Evolutionary conservation across 2,329 filamentous ascomycete species (phyloP).

Genomic region (Fusarium pilosicola): DNA sequence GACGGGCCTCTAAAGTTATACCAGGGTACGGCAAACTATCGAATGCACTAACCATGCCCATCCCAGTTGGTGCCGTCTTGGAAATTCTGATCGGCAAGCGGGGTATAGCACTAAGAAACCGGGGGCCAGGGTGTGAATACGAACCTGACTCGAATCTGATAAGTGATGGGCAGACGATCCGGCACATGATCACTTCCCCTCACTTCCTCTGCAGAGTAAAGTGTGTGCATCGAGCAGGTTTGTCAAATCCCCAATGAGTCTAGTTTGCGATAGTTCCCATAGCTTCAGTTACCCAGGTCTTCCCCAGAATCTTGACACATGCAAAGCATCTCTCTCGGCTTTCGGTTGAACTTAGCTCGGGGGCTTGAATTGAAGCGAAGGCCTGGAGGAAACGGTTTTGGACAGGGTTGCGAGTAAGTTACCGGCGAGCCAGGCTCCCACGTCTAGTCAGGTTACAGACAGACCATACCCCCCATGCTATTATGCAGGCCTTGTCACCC

Average conservation of each 20-base stretch:
- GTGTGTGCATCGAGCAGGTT: background rate
- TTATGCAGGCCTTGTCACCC: background rate
- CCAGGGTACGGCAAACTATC: conserved; percentile 4
- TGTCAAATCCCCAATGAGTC: background rate
- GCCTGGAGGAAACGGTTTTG: background rate
- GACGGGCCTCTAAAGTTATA: conserved; percentile 11
- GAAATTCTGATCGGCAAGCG: conserved; percentile 27
- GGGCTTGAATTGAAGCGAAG: background rate
- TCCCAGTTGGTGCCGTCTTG: background rate
- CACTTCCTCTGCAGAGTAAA: background rate
- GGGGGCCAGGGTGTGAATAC: background rate
- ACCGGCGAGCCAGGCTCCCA: background rate
- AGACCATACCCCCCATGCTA: background rate
- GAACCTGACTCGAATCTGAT: background rate
- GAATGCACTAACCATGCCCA: background rate
- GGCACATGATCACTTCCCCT: conserved; percentile 18
- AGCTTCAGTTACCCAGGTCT: background rate
- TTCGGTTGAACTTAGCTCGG: background rate
- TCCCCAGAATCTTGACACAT: background rate
- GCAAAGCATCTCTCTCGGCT: background rate
- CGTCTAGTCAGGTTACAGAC: background rate
- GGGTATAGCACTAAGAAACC: conserved; percentile 7
- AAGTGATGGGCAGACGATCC: conserved; percentile 4
- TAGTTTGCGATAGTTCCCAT: conserved; percentile 20
- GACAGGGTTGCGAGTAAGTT: background rate